Percentiles rank a stretch among this genome's conserved stretches.
phyloP scores from a whole-genome alignment of 345 rosid genomes.

The Gossypium raimondii region DNA sequence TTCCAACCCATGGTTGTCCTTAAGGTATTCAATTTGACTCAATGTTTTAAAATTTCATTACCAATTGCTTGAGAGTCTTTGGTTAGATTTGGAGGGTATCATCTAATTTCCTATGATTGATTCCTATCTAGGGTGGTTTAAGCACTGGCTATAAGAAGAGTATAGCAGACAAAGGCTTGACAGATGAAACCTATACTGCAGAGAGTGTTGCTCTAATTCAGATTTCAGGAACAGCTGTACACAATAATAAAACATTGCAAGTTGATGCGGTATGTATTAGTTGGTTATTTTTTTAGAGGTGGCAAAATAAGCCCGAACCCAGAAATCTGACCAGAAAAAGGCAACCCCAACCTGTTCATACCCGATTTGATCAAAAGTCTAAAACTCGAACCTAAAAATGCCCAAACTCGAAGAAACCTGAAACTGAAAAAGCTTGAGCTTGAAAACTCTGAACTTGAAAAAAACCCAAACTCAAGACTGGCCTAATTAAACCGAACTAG shows the following conservation, averaged over 20 bases:
- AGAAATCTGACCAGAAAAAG: no score
- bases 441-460: no score
- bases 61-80: conserved; percentile 7
- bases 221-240: conserved; percentile 72
- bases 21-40: conserved; percentile 49
- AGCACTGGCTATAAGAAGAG: conserved; percentile 81
- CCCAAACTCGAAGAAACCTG: no score
- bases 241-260: conserved; percentile 74
- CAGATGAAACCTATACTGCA: conserved; percentile 63
- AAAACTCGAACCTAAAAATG: no score
- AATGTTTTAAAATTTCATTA: conserved; percentile 16
- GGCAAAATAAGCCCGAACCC: no score
- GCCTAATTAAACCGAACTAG: no score
- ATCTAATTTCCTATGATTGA: conserved; percentile 19
- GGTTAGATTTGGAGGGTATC: conserved; percentile 13
- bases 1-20: conserved; percentile 89
- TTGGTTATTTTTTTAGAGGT: conserved; percentile 11
- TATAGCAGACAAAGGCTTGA: conserved; percentile 54
- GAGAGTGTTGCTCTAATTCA: conserved; percentile 77
- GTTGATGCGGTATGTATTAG: conserved; percentile 66
- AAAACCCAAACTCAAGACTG: no score
- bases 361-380: no score
- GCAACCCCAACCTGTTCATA: no score
- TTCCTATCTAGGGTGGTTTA: conserved; percentile 71
- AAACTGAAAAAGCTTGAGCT: no score